Evolutionary conservation across 2,329 filamentous ascomycete genomes (phyloP), one percentile per base, ranked within the genome.

Genomic region (Didymella segeticola): DNA sequence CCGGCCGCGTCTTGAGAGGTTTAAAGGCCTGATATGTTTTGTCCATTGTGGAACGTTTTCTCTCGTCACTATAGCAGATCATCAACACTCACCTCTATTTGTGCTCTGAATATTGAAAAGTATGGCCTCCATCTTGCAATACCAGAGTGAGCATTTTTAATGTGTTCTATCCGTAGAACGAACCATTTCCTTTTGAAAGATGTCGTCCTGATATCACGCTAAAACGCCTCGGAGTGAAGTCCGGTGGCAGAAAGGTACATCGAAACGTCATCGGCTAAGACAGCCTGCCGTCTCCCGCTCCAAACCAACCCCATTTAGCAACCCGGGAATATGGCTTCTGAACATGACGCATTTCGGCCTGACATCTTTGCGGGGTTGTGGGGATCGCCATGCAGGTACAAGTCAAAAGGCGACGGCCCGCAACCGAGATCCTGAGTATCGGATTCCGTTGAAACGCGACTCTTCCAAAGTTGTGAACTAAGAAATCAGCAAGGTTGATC

Each of bases 331-430:
- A 30, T 36, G 6, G 14, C 7, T 27, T 17, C 25, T 17, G 23
- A n/a, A 22, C 15, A 50, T 50, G 47, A 43, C 31, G 31, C 47
- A 17, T 7, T 31, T 26, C 47, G 42, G 19, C 30, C 25, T 46
- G 42, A 36, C 38, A 23, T 2, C 14, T 34, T 47, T 47, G 42
- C 36, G 43, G 36, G 36, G 43, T 22, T 22, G 17, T 37, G 36
- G 36, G 6, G 36, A 47, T 47, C 25, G 25, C 11, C 43, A 42
- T 47, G 42, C 42, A 52, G 36, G 42, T 46, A 46, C 42, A 25
- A n/a, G 6, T 47, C 42, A 53, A 47, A 43, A 25, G 30, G n/a
- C 2, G 30, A 36, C 22, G 37, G 43, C 15, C 11, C 36, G 36
- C 29, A n/a, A 23, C 9, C 42, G 5, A 26, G 19, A 15, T 39